Evolutionary conservation across 2,329 filamentous ascomycete genomes (phyloP).

Genomic region (Trichoderma pleuroti): DNA sequence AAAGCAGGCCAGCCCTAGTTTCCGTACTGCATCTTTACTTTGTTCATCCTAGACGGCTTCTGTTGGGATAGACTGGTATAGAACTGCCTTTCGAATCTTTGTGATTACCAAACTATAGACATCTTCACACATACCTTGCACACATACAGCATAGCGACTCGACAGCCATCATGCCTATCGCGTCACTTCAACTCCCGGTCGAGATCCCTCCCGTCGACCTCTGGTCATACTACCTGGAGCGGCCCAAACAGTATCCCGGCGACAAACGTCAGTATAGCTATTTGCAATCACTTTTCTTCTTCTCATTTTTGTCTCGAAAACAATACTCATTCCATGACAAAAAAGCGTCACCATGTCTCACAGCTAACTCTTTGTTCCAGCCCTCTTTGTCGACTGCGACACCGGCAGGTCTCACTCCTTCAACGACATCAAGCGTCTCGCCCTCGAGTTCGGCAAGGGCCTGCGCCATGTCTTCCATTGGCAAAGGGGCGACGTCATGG

Average conservation of each 20-base stretch:
- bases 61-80: background rate
- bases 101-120: background rate
- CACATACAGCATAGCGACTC: background rate
- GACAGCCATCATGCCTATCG: slow-evolving; percentile 60
- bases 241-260: slow-evolving; percentile 64
- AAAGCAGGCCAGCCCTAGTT: background rate
- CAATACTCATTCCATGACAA: background rate
- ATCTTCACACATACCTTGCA: background rate
- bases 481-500: slow-evolving; percentile 79
- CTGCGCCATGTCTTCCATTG: slow-evolving; percentile 72
- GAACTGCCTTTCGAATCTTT: background rate
- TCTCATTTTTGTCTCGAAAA: background rate
- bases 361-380: slow-evolving; percentile 41
- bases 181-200: slow-evolving; percentile 61
- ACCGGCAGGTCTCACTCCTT: slow-evolving; percentile 68
- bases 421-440: slow-evolving; percentile 59
- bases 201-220: slow-evolving; percentile 72
- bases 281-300: background rate
- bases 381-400: slow-evolving; percentile 73
- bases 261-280: slow-evolving; percentile 60
- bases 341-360: background rate
- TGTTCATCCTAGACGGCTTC: background rate
- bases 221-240: slow-evolving; percentile 75
- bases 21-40: background rate
- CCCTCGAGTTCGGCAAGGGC: slow-evolving; percentile 75